phyloP scores from a whole-genome alignment of 164 flowering plant genomes.

The Santalum album region DNA sequence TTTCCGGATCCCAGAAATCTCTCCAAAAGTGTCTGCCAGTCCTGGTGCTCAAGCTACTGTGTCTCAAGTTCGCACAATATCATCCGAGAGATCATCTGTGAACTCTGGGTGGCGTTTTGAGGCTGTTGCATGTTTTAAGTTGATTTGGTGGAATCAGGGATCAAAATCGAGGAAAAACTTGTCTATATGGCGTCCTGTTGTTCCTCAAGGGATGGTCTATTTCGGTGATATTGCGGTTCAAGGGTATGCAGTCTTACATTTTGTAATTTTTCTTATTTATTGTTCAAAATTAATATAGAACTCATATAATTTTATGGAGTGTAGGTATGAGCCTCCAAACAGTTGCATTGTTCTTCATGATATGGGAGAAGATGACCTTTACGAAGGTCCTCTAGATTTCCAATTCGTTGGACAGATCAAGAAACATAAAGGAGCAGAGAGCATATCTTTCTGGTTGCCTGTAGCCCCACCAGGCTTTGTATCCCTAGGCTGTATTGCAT shows the following conservation, averaged over 20 bases:
- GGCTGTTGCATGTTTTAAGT: conserved; percentile 65
- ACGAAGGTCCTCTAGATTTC: conserved; percentile 59
- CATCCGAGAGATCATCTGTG: conserved; percentile 30
- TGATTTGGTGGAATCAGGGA: conserved; percentile 93
- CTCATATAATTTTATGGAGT: background rate
- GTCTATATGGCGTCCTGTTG: conserved; percentile 93
- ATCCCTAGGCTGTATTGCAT: conserved; percentile 84
- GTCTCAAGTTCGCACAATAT: conserved; percentile 17
- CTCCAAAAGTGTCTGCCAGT: conserved; percentile 20
- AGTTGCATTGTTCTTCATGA: conserved; percentile 66
- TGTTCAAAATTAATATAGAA: background rate
- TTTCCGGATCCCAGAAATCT: conserved; percentile 35
- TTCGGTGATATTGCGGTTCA: conserved; percentile 89
- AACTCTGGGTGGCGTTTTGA: conserved; percentile 53
- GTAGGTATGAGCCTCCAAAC: conserved; percentile 89
- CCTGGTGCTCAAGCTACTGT: conserved; percentile 19
- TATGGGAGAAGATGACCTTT: conserved; percentile 49
- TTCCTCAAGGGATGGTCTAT: conserved; percentile 64
- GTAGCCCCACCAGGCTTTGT: conserved; percentile 95
- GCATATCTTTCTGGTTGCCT: conserved; percentile 83
- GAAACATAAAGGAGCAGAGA: conserved; percentile 67
- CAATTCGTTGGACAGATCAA: conserved; percentile 76
- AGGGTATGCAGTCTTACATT: conserved; percentile 41
- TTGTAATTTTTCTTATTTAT: conserved; percentile 3
- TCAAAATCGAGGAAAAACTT: conserved; percentile 66